These are phyloP conservation scores for Fusarium verticillioides DNA, from an alignment of 2,329 filamentous ascomycete species.

Conservation along the genomic window DNA sequence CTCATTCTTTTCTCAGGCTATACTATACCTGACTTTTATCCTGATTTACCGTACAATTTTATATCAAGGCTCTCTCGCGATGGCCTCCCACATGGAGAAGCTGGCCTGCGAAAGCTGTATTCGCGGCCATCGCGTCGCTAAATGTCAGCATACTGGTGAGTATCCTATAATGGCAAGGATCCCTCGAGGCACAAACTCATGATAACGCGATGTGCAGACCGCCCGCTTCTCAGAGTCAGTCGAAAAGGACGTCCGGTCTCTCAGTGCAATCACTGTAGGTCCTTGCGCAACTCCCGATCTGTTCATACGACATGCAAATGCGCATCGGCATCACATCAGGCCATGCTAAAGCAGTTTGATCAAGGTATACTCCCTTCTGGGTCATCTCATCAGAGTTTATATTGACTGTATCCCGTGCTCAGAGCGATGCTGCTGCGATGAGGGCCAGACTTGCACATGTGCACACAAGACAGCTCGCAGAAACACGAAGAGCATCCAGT, in stretches of 20 bases:
- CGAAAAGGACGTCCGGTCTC: slow-evolving; percentile 32
- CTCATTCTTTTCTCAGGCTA: not conserved
- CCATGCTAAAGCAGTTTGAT: slow-evolving; percentile 7
- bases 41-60: rapidly evolving
- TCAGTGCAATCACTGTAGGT: slow-evolving; percentile 29
- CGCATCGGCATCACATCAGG: slow-evolving; percentile 1
- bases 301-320: slow-evolving; percentile 33
- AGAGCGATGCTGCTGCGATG: slow-evolving; percentile 15
- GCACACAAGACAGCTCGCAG: not conserved
- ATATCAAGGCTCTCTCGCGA: rapidly evolving
- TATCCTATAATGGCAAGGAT: not conserved
- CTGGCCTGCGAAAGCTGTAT: slow-evolving; percentile 29
- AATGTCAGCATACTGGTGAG: slow-evolving; percentile 30
- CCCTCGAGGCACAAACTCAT: not conserved
- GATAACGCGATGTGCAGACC: slow-evolving; percentile 1
- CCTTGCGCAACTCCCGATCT: slow-evolving; percentile 18
- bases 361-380: not conserved
- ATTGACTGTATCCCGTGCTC: not conserved
- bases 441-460: slow-evolving; percentile 15
- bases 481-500: not conserved
- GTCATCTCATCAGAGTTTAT: not conserved
- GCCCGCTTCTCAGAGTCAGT: slow-evolving; percentile 25
- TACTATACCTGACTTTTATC: not conserved
- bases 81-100: slow-evolving; percentile 18
- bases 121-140: slow-evolving; percentile 28